Percentiles rank a stretch among this genome's conserved stretches.
Conservation (phyloP, 2,329 filamentous ascomycete species). For the Fusarium albosuccineum region DNA sequence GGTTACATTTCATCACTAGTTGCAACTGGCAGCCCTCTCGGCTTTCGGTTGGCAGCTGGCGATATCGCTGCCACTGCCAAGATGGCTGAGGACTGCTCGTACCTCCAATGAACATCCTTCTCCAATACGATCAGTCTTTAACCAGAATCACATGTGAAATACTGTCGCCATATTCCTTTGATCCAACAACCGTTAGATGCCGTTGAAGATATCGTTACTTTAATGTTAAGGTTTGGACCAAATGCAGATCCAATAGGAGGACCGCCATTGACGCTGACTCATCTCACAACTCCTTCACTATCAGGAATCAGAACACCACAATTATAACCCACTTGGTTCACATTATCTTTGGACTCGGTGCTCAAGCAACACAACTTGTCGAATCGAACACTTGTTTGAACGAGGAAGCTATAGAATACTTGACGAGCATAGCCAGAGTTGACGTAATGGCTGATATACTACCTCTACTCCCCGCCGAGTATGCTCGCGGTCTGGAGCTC, state of each 20-base stretch:
- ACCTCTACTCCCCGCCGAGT: conserved; percentile 55
- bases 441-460: conserved; percentile 39
- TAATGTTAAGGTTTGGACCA: conserved; percentile 5
- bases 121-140: too few relatives aligned
- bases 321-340: neutral
- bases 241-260: conserved; percentile 37
- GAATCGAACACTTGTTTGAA: neutral
- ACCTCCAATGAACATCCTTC: too few relatives aligned
- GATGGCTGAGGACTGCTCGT: too few relatives aligned
- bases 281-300: conserved; percentile 35
- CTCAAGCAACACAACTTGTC: neutral
- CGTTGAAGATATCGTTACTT: conserved; percentile 5
- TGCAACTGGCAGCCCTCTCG: too few relatives aligned
- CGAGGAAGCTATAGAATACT: neutral
- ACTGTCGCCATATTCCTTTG: neutral
- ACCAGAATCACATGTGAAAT: neutral
- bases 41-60: too few relatives aligned
- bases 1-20: too few relatives aligned
- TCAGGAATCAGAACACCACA: conserved; percentile 1
- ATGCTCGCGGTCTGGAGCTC: conserved; percentile 68
- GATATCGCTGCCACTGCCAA: too few relatives aligned
- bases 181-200: neutral
- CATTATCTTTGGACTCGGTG: neutral
- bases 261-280: conserved; percentile 42
- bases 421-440: neutral